A percentile compares a stretch with the other conserved stretches of the same genome.
Conservation (phyloP, 2,329 filamentous ascomycete genomes). For the Diaporthe citrichinensis region DNA sequence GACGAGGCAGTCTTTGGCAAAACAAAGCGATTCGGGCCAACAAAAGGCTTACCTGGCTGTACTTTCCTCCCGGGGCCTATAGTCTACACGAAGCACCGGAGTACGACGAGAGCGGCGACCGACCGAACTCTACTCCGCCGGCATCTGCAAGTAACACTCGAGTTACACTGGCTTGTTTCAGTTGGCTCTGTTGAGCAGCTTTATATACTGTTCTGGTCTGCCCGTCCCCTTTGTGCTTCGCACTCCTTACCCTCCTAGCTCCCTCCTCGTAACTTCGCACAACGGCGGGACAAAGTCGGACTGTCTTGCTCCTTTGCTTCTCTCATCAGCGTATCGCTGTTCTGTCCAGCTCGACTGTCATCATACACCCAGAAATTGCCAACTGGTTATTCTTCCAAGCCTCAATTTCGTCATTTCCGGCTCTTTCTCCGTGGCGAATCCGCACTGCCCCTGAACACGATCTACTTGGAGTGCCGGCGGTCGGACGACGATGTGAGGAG, state of each 20-base stretch:
- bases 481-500: slow-evolving; percentile 34
- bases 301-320: slow-evolving; percentile 41
- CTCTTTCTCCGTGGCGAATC: slow-evolving; percentile 5
- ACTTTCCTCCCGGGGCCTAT: background rate
- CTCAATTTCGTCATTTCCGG: slow-evolving; percentile 13
- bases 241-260: slow-evolving; percentile 41
- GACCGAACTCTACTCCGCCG: slow-evolving; percentile 38
- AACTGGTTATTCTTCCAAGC: background rate
- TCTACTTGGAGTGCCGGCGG: slow-evolving; percentile 4
- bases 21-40: slow-evolving; percentile 1
- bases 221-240: slow-evolving; percentile 35
- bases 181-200: slow-evolving; percentile 36
- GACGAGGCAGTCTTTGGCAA: slow-evolving; percentile 19
- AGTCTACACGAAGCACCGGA: slow-evolving; percentile 28
- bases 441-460: slow-evolving; percentile 17
- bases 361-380: background rate
- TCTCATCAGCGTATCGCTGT: slow-evolving; percentile 31
- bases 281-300: slow-evolving; percentile 45
- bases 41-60: slow-evolving; percentile 29
- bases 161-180: slow-evolving; percentile 44
- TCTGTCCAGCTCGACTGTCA: slow-evolving; percentile 37
- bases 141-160: slow-evolving; percentile 34
- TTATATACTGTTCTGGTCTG: slow-evolving; percentile 42
- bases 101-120: slow-evolving; percentile 43
- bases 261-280: slow-evolving; percentile 43